Conservation (phyloP, 2,329 filamentous ascomycete genomes). For the Colletotrichum australisinense region DNA sequence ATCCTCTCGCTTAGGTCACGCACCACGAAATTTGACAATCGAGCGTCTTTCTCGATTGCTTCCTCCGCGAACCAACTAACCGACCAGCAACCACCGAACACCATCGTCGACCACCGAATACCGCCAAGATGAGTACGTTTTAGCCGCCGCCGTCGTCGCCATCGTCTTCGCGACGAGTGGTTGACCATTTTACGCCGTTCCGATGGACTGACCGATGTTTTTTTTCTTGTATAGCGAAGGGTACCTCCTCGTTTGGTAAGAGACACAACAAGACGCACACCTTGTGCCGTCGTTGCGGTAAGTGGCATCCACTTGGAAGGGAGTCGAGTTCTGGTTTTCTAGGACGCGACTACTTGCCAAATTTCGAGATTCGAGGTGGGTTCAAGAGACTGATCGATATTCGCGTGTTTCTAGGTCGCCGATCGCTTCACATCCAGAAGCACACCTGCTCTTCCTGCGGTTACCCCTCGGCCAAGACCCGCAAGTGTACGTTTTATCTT, state of each 20-base stretch:
- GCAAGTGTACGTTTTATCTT: slow-evolving; percentile 90
- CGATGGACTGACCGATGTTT: slow-evolving; percentile 33
- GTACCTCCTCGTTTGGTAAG: slow-evolving; percentile 69
- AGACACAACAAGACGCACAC: slow-evolving; percentile 99
- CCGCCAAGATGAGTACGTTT: slow-evolving; percentile 70
- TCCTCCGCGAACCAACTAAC: slow-evolving; percentile 34
- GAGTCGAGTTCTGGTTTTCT: not conserved
- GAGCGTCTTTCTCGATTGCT: slow-evolving; percentile 19
- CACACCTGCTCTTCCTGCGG: slow-evolving; percentile 95
- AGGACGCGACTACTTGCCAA: slow-evolving; percentile 17
- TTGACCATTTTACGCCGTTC: slow-evolving; percentile 39
- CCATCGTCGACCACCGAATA: slow-evolving; percentile 42
- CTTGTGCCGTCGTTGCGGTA: slow-evolving; percentile 98
- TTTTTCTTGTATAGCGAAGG: slow-evolving; percentile 59
- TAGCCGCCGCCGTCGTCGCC: slow-evolving; percentile 7
- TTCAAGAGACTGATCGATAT: slow-evolving; percentile 2
- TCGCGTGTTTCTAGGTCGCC: slow-evolving; percentile 73
- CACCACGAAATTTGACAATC: slow-evolving; percentile 16
- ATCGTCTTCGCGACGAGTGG: slow-evolving; percentile 21
- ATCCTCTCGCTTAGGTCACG: slow-evolving; percentile 27
- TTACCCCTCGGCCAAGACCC: slow-evolving; percentile 96
- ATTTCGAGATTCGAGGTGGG: not conserved
- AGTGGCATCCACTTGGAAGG: slow-evolving; percentile 57
- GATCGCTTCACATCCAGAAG: slow-evolving; percentile 99
- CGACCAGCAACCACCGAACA: slow-evolving; percentile 35